Conservation (phyloP, 1,284 basidiomycete species). For the Mycena sp. region DNA sequence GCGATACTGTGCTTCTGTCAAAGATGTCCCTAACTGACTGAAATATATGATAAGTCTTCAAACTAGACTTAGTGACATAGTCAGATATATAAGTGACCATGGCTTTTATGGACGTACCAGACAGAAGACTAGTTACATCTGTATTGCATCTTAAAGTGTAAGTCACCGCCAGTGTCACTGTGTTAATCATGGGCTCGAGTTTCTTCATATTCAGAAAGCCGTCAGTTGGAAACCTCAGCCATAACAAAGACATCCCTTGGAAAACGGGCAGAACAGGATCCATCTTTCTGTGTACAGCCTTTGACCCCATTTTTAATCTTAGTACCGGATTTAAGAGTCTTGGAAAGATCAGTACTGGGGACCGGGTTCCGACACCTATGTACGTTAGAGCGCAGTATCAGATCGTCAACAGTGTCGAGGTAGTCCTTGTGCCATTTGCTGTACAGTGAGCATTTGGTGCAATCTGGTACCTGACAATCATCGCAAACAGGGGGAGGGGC, state of each 20-base stretch:
- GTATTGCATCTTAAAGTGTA: conserved; percentile 29
- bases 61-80: conserved; percentile 35
- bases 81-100: conserved; percentile 36
- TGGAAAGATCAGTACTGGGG: not conserved
- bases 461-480: not conserved
- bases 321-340: not conserved
- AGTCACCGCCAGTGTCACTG: conserved; percentile 5
- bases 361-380: not conserved
- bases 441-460: not conserved
- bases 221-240: conserved; percentile 12
- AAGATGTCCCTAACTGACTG: too few relatives aligned
- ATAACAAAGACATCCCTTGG: conserved; percentile 3
- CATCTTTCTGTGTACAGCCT: conserved; percentile 7
- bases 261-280: conserved; percentile 2
- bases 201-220: conserved; percentile 33
- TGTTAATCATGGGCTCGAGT: conserved; percentile 33
- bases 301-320: not conserved
- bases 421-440: not conserved
- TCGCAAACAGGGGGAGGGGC: not conserved
- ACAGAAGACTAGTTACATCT: conserved; percentile 34
- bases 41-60: too few relatives aligned
- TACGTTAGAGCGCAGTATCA: not conserved
- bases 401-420: not conserved
- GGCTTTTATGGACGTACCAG: conserved; percentile 38
- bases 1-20: too few relatives aligned